Percentiles rank a stretch among this genome's conserved stretches.
phyloP scores from a whole-genome alignment of 495 filamentous ascomycete genomes.

The Talaromyces borbonicus region DNA sequence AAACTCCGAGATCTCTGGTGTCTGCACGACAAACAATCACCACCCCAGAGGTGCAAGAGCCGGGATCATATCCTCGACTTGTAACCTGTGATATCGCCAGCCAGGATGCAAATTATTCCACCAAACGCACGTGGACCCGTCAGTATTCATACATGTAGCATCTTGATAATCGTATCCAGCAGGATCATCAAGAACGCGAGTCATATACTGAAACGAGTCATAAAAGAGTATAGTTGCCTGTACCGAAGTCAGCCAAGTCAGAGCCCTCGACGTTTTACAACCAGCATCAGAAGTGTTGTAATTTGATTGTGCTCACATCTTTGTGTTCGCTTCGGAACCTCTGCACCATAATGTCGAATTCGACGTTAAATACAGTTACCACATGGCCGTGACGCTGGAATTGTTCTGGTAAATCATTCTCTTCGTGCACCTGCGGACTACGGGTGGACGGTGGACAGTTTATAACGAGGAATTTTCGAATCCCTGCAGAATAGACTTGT shows the following conservation, averaged over 20 bases:
- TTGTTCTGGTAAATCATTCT: constrained; percentile 14
- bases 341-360: constrained; percentile 18
- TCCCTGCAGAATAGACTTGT: constrained; percentile 52
- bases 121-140: constrained; percentile 12
- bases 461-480: constrained; percentile 65
- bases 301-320: constrained; percentile 14
- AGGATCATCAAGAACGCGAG: constrained; percentile 39
- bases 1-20: too few species aligned
- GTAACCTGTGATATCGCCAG: constrained; percentile 9
- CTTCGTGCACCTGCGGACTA: constrained; percentile 39
- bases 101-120: constrained; percentile 12
- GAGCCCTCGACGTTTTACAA: too few species aligned
- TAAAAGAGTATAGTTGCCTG: constrained; percentile 13
- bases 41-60: constrained; percentile 3
- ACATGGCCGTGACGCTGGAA: constrained; percentile 19
- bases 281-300: neutral
- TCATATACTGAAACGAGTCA: constrained; percentile 19
- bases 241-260: neutral
- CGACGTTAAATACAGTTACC: constrained; percentile 22
- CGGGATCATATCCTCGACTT: constrained; percentile 1
- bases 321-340: constrained; percentile 13
- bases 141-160: constrained; percentile 6
- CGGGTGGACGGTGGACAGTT: constrained; percentile 66
- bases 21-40: too few species aligned
- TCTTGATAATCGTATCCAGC: constrained; percentile 16